phyloP scores from a whole-genome alignment of 768 basidiomycete genomes.

The Stropharia rugosoannulata region DNA sequence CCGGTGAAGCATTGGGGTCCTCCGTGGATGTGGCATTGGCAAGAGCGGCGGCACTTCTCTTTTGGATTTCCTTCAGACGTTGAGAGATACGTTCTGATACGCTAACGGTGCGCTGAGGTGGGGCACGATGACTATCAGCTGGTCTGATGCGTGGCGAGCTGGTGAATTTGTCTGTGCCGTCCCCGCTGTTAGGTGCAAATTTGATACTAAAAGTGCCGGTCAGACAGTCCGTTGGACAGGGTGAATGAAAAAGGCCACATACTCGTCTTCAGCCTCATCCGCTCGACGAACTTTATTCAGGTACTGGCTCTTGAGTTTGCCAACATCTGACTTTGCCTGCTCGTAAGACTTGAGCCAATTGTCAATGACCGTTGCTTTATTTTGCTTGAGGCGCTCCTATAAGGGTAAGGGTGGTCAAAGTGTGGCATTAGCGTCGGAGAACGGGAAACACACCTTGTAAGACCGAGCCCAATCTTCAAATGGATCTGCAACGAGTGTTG shows the following conservation, averaged over 20 bases:
- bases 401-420: constrained; percentile 9
- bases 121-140: constrained; percentile 46
- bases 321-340: constrained; percentile 62
- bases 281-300: constrained; percentile 76
- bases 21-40: constrained; percentile 28
- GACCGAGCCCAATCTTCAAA: constrained; percentile 78
- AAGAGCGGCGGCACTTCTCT: constrained; percentile 43
- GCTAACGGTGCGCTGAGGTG: constrained; percentile 67
- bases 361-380: constrained; percentile 57
- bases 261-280: constrained; percentile 96
- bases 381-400: constrained; percentile 63
- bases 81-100: constrained; percentile 86
- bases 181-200: constrained; percentile 72
- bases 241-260: constrained; percentile 30
- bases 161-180: constrained; percentile 67
- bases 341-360: constrained; percentile 73
- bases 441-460: constrained; percentile 54
- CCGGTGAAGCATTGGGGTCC: constrained; percentile 28
- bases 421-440: background rate
- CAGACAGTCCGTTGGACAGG: constrained; percentile 7
- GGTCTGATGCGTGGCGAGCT: constrained; percentile 72
- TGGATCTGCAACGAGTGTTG: constrained; percentile 72
- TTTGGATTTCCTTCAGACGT: constrained; percentile 79
- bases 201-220: constrained; percentile 57
- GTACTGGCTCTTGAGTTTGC: constrained; percentile 76